Conservation (phyloP, 2,329 filamentous ascomycete genomes). For the Claviceps cyperi region DNA sequence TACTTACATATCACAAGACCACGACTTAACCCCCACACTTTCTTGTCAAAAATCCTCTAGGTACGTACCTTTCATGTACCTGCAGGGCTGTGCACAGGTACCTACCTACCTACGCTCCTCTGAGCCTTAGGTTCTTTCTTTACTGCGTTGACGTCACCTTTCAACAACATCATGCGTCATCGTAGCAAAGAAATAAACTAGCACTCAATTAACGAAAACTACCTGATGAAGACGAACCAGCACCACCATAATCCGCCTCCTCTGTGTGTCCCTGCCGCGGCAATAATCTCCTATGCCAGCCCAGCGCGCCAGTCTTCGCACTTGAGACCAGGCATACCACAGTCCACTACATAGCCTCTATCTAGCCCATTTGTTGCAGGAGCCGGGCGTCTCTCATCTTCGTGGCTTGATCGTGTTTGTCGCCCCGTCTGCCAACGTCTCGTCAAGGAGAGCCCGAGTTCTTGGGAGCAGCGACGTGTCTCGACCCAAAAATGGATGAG, state of each 20-base stretch:
- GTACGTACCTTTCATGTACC: no score
- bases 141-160: neutral
- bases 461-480: neutral
- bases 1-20: no score
- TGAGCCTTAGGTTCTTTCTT: no score
- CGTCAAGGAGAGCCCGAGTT: neutral
- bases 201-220: constrained; percentile 4
- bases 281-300: neutral
- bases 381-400: neutral
- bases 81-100: neutral
- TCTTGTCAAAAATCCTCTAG: no score
- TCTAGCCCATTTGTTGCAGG: no score
- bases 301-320: neutral
- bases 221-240: neutral
- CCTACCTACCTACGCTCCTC: neutral
- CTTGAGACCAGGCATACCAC: neutral
- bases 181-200: constrained; percentile 4
- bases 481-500: neutral
- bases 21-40: no score
- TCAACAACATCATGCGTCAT: neutral
- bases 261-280: neutral
- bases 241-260: neutral
- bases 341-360: neutral
- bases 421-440: neutral
- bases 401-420: neutral